Evolutionary conservation across 2,329 filamentous ascomycete genomes (phyloP).

Genomic region (Ophiocordyceps australis): DNA sequence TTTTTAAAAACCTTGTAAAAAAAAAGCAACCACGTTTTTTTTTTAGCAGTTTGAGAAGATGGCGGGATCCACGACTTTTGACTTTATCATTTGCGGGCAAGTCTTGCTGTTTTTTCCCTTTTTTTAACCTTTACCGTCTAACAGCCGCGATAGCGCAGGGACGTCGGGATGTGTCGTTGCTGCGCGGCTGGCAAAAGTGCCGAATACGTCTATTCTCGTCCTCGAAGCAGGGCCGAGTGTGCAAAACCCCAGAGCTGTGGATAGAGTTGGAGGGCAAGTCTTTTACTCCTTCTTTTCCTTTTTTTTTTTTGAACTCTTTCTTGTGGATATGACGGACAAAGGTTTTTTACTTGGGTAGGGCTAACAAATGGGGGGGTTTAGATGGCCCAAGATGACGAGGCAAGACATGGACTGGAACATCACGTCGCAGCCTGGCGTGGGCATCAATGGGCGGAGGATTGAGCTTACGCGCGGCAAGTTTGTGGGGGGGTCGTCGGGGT

Average conservation of each 20-base stretch:
- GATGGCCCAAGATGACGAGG: too few species aligned
- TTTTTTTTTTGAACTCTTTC: neutral
- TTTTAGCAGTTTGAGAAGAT: too few species aligned
- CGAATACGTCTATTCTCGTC: slow-evolving; percentile 11
- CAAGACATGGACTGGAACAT: slow-evolving; percentile 33
- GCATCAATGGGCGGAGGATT: slow-evolving; percentile 21
- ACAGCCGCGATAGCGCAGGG: slow-evolving; percentile 14
- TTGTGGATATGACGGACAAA: slow-evolving; percentile 16
- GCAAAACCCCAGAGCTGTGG: slow-evolving; percentile 24
- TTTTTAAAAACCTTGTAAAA: too few species aligned
- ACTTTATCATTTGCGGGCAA: slow-evolving; percentile 16
- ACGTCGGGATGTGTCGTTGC: slow-evolving; percentile 18
- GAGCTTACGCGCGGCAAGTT: slow-evolving; percentile 29
- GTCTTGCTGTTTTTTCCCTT: too few species aligned
- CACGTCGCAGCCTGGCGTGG: slow-evolving; percentile 17
- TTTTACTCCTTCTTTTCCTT: neutral
- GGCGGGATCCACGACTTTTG: slow-evolving; percentile 10
- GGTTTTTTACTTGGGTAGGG: slow-evolving; percentile 28
- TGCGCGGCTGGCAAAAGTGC: slow-evolving; percentile 16
- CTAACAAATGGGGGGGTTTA: too few species aligned
- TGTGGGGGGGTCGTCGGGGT: slow-evolving; percentile 27
- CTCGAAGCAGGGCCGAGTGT: slow-evolving; percentile 19
- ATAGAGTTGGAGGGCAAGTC: slow-evolving; percentile 29
- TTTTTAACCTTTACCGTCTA: neutral
- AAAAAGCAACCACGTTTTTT: too few species aligned